Evolutionary conservation across 352 stramenopile species (phyloP).

Genomic region (Phytophthora foliorum): DNA sequence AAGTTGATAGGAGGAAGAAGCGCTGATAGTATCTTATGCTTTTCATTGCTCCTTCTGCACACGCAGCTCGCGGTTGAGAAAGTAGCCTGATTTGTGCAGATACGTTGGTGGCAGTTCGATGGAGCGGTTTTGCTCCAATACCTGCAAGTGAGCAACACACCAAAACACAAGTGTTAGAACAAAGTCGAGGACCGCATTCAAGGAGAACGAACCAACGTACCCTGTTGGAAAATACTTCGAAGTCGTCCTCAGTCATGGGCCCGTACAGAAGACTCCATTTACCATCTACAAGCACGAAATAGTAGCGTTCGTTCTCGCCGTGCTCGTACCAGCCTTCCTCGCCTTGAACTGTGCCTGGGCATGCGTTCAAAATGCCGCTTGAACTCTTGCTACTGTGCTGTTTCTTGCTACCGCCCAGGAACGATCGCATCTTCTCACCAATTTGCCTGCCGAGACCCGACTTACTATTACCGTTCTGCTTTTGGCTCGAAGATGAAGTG

Average conservation of each 20-base stretch:
- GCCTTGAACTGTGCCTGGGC: slow-evolving; percentile 78
- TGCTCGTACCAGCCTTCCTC: slow-evolving; percentile 92
- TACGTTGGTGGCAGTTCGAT: slow-evolving; percentile 84
- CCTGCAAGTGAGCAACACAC: slow-evolving; percentile 40
- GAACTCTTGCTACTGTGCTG: slow-evolving; percentile 66
- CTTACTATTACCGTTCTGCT: slow-evolving; percentile 42
- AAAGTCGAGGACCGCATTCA: background rate
- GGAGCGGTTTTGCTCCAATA: slow-evolving; percentile 66
- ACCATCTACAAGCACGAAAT: slow-evolving; percentile 83
- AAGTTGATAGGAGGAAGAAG: slow-evolving; percentile 6
- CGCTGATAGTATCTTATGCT: slow-evolving; percentile 16
- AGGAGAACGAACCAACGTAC: slow-evolving; percentile 31
- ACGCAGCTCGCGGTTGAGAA: slow-evolving; percentile 71
- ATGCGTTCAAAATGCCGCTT: slow-evolving; percentile 86
- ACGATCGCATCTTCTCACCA: slow-evolving; percentile 84
- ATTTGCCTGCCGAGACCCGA: slow-evolving; percentile 77
- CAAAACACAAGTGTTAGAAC: background rate
- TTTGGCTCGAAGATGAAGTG: slow-evolving; percentile 32
- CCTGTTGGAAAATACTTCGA: slow-evolving; percentile 79
- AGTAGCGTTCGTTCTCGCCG: slow-evolving; percentile 89
- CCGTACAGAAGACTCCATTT: slow-evolving; percentile 91
- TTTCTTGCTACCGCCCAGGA: slow-evolving; percentile 82
- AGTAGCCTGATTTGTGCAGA: slow-evolving; percentile 86
- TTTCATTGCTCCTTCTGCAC: slow-evolving; percentile 53
- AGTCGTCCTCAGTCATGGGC: slow-evolving; percentile 88